Base-by-base conservation (phyloP, 768 basidiomycete genomes). In the Botryobasidium botryosum region DNA sequence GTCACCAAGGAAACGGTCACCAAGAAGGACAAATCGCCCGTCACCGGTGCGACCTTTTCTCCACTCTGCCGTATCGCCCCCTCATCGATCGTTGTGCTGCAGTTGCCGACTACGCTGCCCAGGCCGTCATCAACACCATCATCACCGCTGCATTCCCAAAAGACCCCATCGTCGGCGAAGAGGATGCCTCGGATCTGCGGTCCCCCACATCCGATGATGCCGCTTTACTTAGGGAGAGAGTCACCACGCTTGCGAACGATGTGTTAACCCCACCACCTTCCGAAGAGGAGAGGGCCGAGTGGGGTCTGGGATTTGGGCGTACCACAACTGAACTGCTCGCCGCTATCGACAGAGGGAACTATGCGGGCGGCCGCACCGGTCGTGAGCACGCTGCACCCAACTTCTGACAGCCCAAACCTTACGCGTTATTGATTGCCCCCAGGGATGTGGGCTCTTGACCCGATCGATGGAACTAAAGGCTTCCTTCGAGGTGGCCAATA, bases 101-200 rank as follows among this genome's bases (percentile, higher is more conserved):
- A 91, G 90, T 94, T 18, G 94, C 82, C 29, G 94, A 97, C 62
- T 90, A 79, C 60, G 73, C 91, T 3, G 85, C 91, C 0, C 94
- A 99, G 57, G 86, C 91, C 0, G 74, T 97, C 33, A 77, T 99
- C 54, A 81, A 80, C 48, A 68, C 78, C 6, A 79, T 96, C 56
- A 71, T 99, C 28, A 58, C 61, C 13, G 64, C 65, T 10, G 75
- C 78, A 0, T 97, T 94, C 62, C 92, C 91, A 0, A 53, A 68
- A 1, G 90, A 96, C 61, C 72, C 72, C 6, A 85, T 97, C 56
- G 79, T 97, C 31, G 94, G 91, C 26, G 94, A 99, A 61, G 92
- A 99, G 61, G 87, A 94, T 58, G 79, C 92, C 0, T 66, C 73
- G 0, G 84, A 87, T 43, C 62, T 97, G 17, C 72, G 81, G 5